These are phyloP conservation scores for Tetrapisispora pingtungensis DNA, from an alignment of 805 yeast species.

Conservation along the genomic window DNA sequence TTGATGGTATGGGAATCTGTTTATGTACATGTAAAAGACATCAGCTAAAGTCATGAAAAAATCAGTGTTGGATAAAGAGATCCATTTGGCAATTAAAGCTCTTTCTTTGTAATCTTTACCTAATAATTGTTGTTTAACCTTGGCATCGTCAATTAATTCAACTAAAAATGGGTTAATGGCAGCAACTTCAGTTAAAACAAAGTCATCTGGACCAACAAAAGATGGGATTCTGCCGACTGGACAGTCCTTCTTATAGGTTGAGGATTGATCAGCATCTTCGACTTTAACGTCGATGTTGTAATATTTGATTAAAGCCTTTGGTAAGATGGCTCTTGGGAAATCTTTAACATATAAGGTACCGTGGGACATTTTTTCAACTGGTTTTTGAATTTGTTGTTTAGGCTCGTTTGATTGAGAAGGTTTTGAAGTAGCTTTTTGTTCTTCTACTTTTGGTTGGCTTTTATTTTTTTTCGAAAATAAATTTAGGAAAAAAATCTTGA, in stretches of 20 bases:
- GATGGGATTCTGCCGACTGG: slow-evolving; percentile 62
- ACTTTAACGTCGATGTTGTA: slow-evolving; percentile 50
- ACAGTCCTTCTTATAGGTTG: slow-evolving; percentile 38
- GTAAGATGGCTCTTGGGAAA: slow-evolving; percentile 27
- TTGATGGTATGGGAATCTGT: slow-evolving; percentile 66
- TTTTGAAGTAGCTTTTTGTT: neutral
- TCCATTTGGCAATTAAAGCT: slow-evolving; percentile 52
- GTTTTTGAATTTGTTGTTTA: slow-evolving; percentile 5
- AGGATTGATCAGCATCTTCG: slow-evolving; percentile 28
- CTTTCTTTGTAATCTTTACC: slow-evolving; percentile 43
- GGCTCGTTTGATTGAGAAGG: neutral
- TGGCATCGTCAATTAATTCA: slow-evolving; percentile 26
- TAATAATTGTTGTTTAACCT: slow-evolving; percentile 35
- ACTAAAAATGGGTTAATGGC: slow-evolving; percentile 48
- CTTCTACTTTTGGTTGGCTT: neutral
- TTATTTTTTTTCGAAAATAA: too few relatives aligned
- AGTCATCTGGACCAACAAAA: slow-evolving; percentile 63
- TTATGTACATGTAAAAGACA: slow-evolving; percentile 50
- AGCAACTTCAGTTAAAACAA: slow-evolving; percentile 56
- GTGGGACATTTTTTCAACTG: slow-evolving; percentile 6
- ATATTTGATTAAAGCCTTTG: slow-evolving; percentile 44
- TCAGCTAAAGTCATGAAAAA: slow-evolving; percentile 37
- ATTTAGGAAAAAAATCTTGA: too few relatives aligned
- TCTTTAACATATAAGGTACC: slow-evolving; percentile 31
- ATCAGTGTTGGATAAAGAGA: slow-evolving; percentile 65